phyloP scores from a whole-genome alignment of 768 basidiomycete species.

The Russula sp. region DNA sequence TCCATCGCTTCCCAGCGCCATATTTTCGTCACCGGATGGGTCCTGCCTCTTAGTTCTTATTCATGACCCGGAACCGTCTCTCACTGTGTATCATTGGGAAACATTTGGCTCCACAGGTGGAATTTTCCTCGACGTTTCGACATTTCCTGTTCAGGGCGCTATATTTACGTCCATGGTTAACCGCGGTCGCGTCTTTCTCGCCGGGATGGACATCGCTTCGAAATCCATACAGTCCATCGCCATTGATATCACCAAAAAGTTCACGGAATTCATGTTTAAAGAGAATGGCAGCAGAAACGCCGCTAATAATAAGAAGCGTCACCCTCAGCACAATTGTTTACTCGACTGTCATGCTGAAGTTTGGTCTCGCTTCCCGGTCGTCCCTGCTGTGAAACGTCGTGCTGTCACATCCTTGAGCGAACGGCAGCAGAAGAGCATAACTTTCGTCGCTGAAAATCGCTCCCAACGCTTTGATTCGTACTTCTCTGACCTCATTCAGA shows the following conservation, averaged over 20 bases:
- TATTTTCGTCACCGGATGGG: constrained; percentile 48
- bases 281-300: constrained; percentile 33
- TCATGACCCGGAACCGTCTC: not conserved
- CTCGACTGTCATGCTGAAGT: constrained; percentile 13
- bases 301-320: constrained; percentile 13
- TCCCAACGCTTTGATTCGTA: constrained; percentile 35
- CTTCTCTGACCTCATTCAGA: constrained; percentile 40
- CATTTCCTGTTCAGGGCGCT: constrained; percentile 25
- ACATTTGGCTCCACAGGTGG: constrained; percentile 50
- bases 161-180: constrained; percentile 42
- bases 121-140: constrained; percentile 33
- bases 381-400: constrained; percentile 16
- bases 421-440: constrained; percentile 33
- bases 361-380: constrained; percentile 16
- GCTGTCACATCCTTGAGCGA: constrained; percentile 21
- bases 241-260: constrained; percentile 48
- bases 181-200: constrained; percentile 38
- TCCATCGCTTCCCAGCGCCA: constrained; percentile 29
- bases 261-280: constrained; percentile 52
- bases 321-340: constrained; percentile 37
- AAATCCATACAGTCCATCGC: constrained; percentile 39
- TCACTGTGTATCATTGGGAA: constrained; percentile 48
- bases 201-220: constrained; percentile 34
- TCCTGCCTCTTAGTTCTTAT: constrained; percentile 42
- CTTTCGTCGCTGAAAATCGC: constrained; percentile 40